A percentile compares a stretch with the other conserved stretches of the same genome.
phyloP scores from a whole-genome alignment of 306 rosid species.

The Boehmeria nivea region DNA sequence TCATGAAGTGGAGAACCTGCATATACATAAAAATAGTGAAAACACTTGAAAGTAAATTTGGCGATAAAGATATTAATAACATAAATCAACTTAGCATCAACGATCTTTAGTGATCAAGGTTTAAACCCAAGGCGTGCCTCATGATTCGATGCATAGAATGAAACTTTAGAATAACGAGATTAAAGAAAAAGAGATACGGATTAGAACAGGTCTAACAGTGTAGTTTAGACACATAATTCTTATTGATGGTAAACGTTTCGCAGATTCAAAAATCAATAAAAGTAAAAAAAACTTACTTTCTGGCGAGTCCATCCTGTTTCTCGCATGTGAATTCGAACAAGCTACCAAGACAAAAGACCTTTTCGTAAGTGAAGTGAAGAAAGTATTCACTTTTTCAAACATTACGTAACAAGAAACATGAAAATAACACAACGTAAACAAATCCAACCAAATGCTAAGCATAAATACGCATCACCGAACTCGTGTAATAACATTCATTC shows the following conservation, averaged over 20 bases:
- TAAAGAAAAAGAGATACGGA: too few relatives aligned
- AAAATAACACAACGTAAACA: not conserved
- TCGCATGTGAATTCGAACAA: constrained; percentile 49
- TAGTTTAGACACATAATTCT: not conserved
- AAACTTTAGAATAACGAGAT: too few relatives aligned
- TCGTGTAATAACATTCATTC: too few relatives aligned
- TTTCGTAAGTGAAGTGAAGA: not conserved
- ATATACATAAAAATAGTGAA: constrained; percentile 3
- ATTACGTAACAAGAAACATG: too few relatives aligned
- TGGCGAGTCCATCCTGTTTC: constrained; percentile 61
- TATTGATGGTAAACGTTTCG: not conserved
- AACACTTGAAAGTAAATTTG: not conserved
- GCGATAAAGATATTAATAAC: not conserved
- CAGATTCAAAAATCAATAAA: too few relatives aligned
- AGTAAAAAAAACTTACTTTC: constrained; percentile 53
- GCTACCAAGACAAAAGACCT: constrained; percentile 34
- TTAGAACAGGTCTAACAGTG: too few relatives aligned
- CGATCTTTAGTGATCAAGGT: too few relatives aligned
- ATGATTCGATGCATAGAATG: too few relatives aligned
- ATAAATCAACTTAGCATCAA: not conserved
- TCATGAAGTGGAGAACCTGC: constrained; percentile 69
- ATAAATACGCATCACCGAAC: too few relatives aligned
- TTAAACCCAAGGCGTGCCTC: too few relatives aligned
- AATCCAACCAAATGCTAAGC: not conserved
- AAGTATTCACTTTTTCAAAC: not conserved